Conservation (phyloP, 306 rosid species). For the Pyrus communis region DNA sequence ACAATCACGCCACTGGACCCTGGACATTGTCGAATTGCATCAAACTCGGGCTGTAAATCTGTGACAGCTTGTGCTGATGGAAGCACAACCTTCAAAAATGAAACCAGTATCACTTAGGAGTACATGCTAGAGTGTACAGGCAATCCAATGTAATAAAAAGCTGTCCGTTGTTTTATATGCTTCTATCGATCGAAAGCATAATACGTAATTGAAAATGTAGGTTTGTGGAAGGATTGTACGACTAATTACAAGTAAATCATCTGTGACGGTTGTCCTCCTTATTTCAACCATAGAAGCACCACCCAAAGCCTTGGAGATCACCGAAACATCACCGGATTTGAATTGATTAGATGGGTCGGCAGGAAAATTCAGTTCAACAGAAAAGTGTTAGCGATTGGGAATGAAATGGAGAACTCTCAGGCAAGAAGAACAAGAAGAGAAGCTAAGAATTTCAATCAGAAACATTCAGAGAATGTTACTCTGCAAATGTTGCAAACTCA, state of each 20-base stretch:
- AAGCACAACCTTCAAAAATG: slow-evolving; percentile 44
- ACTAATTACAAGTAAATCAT: slow-evolving; percentile 40
- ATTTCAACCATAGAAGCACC: slow-evolving; percentile 48
- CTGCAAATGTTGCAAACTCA: slow-evolving; percentile 40
- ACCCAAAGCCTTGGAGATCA: slow-evolving; percentile 35
- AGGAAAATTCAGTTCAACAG: slow-evolving; percentile 47
- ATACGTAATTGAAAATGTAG: neutral
- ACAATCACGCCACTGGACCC: slow-evolving; percentile 42
- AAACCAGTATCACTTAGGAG: neutral
- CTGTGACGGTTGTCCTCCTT: slow-evolving; percentile 23
- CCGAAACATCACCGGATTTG: slow-evolving; percentile 21
- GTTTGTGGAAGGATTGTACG: neutral
- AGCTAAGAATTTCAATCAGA: too few species aligned
- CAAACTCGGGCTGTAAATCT: slow-evolving; percentile 48
- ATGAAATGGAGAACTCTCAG: too few species aligned
- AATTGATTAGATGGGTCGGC: slow-evolving; percentile 14
- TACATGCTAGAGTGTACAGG: neutral
- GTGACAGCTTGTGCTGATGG: slow-evolving; percentile 39
- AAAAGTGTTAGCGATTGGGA: neutral
- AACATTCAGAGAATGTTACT: too few species aligned
- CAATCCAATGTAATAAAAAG: neutral
- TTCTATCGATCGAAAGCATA: neutral
- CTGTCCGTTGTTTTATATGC: too few species aligned
- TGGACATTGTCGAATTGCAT: slow-evolving; percentile 44
- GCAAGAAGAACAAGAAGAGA: too few species aligned